These are phyloP conservation scores for Pleurotus platypus DNA, from an alignment of 768 basidiomycete genomes.

Conservation along the genomic window DNA sequence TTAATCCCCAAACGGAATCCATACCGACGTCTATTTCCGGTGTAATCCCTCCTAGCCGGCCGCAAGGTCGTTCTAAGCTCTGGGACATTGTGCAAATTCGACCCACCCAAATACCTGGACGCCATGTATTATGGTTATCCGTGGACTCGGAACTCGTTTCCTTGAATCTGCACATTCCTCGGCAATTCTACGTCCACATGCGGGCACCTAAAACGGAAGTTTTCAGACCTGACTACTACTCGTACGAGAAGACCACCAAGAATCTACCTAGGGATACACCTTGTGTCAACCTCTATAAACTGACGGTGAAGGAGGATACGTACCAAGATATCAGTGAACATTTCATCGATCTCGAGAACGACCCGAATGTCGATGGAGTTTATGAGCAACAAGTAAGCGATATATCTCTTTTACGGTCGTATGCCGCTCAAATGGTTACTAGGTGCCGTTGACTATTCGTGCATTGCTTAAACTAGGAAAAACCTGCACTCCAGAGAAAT, in stretches of 20 bases:
- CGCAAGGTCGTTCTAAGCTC: conserved; percentile 51
- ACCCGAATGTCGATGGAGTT: conserved; percentile 92
- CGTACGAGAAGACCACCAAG: conserved; percentile 67
- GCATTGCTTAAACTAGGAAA: conserved; percentile 83
- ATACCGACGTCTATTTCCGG: conserved; percentile 51
- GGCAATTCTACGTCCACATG: conserved; percentile 92
- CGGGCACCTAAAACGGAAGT: conserved; percentile 63
- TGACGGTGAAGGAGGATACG: conserved; percentile 78
- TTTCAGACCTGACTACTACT: conserved; percentile 69
- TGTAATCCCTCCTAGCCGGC: conserved; percentile 67
- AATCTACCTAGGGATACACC: conserved; percentile 78
- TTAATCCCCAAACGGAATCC: conserved; percentile 40
- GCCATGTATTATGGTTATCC: conserved; percentile 86
- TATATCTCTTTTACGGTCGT: neutral
- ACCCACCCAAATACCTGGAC: conserved; percentile 69
- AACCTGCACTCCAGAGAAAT: conserved; percentile 66
- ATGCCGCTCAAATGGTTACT: conserved; percentile 3
- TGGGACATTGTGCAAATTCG: conserved; percentile 97
- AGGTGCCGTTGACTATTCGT: conserved; percentile 84
- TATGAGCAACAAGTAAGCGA: conserved; percentile 82
- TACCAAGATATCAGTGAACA: conserved; percentile 86
- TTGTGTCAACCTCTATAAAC: conserved; percentile 76
- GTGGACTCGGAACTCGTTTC: conserved; percentile 77
- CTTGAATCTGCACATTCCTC: conserved; percentile 79
- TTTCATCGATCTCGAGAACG: conserved; percentile 89